These are phyloP conservation scores for Solanum paucissectum DNA, from an alignment of 257 asterid genomes.

Conservation along the genomic window DNA sequence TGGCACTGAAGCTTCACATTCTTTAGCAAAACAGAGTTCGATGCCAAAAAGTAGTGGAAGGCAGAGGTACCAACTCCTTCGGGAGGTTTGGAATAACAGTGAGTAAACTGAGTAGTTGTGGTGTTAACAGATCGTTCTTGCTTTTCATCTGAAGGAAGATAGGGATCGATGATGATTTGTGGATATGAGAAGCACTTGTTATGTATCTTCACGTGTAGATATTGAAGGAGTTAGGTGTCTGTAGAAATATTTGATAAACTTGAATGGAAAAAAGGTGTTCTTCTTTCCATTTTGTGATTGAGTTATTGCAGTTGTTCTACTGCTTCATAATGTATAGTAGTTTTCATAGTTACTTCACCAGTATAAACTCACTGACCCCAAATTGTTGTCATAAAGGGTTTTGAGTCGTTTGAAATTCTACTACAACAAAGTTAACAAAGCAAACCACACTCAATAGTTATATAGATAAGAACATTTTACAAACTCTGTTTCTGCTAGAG, in stretches of 20 bases:
- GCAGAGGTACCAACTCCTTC: constrained; percentile 59
- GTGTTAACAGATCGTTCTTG: not conserved
- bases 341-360: not conserved
- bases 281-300: not conserved
- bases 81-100: constrained; percentile 45
- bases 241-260: not conserved
- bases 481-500: not conserved
- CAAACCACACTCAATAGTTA: not conserved
- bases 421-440: not conserved
- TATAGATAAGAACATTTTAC: not conserved
- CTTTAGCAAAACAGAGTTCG: constrained; percentile 20
- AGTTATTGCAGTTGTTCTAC: not conserved
- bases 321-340: not conserved
- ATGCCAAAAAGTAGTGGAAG: constrained; percentile 14
- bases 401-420: not conserved
- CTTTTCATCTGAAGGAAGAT: not conserved
- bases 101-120: constrained; percentile 1
- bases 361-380: not conserved
- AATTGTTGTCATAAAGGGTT: not conserved
- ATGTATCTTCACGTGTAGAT: not conserved
- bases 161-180: not conserved
- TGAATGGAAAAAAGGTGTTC: not conserved
- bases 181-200: not conserved
- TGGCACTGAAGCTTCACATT: constrained; percentile 16
- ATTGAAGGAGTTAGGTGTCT: not conserved